Percentiles rank a stretch among this genome's conserved stretches.
These are phyloP conservation scores for Phytopythium cucurbitacearum DNA, from an alignment of 352 stramenopile genomes.

Conservation along the genomic window DNA sequence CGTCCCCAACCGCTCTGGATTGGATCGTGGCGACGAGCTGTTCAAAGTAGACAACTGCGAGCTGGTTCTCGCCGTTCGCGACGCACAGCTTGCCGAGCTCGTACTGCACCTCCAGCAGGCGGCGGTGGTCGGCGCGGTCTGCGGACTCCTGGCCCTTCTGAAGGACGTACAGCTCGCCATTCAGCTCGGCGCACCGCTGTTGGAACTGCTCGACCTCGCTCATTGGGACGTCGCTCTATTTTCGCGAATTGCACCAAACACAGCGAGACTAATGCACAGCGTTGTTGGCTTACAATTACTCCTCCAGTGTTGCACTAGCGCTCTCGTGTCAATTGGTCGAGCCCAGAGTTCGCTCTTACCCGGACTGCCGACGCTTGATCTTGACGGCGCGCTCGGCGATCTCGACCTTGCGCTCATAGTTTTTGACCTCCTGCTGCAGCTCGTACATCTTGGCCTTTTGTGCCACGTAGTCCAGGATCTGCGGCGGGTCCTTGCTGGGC, in stretches of 20 bases:
- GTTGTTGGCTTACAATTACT: too few species aligned
- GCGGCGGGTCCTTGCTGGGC: conserved; percentile 79
- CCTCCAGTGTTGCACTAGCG: too few species aligned
- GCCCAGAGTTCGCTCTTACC: too few species aligned
- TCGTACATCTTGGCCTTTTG: conserved; percentile 90
- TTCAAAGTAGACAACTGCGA: conserved; percentile 34
- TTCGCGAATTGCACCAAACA: too few species aligned
- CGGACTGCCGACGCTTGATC: conserved; percentile 12
- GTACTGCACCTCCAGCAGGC: conserved; percentile 22
- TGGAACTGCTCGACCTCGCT: conserved; percentile 15
- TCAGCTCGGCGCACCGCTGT: conserved; percentile 14
- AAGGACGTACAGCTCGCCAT: conserved; percentile 16
- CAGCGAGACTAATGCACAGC: too few species aligned
- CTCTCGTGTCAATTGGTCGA: too few species aligned
- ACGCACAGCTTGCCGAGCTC: conserved; percentile 30
- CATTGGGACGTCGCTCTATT: too few species aligned
- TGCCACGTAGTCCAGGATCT: conserved; percentile 89
- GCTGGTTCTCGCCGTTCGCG: conserved; percentile 20
- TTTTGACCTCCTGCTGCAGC: conserved; percentile 81
- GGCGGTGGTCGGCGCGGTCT: not conserved
- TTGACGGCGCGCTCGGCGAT: conserved; percentile 87
- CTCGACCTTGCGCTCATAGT: conserved; percentile 92
- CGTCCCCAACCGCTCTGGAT: not conserved
- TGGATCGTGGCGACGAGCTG: conserved; percentile 12
- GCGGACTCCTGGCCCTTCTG: conserved; percentile 5